Base-by-base conservation (phyloP, 768 basidiomycete genomes). In the Pholiota microspora region DNA sequence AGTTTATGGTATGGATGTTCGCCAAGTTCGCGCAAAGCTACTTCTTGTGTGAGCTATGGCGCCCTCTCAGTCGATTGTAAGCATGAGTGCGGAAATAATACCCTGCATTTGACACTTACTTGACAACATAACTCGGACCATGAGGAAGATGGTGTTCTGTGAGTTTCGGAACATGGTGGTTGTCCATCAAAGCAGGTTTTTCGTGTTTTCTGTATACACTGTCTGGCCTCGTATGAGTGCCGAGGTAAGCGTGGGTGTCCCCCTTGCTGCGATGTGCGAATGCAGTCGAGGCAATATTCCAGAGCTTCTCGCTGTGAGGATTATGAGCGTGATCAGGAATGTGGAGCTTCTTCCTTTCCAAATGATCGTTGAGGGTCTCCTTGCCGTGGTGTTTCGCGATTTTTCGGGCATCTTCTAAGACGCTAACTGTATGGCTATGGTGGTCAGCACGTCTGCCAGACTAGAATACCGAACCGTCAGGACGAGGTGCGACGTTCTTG, bases 111-210 rank as follows among this genome's bases (percentile, higher is more conserved):
- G n/a, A n/a, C n/a, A 38, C 45, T 46, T 31, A 27, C 45, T 46
- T 46, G 15, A 31, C 29, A 27, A 46, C 45, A 4, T 13, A 3
- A 15, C 29, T 46, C 24, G n/a, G n/a, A 13, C 29, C 29, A 27
- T 27, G 25, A 16, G 45, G 25, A 12, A 31, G 12, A 12, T 46
- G 13, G 18, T 46, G 45, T 18, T 46, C 45, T 13, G 45, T 46
- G 21, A 53, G n/a, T 10, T 53, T 45, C 25, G 51, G 23, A 4
- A 53, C 51, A 24, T 53, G 24, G 7, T 24, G 29, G 31, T 45
- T 53, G 32, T 28, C 32, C 51, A 45, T 53, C 15, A 53, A 24
- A 2, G 51, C 32, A 15, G 51, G 51, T 25, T 53, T 45, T 24
- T 53, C 51, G 4, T 28, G 38, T 8, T 23, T 53, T 1, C 16